Percentiles rank a stretch among this genome's conserved stretches.
phyloP scores from a whole-genome alignment of 2,329 filamentous ascomycete genomes.

The Fusarium pilosicola region DNA sequence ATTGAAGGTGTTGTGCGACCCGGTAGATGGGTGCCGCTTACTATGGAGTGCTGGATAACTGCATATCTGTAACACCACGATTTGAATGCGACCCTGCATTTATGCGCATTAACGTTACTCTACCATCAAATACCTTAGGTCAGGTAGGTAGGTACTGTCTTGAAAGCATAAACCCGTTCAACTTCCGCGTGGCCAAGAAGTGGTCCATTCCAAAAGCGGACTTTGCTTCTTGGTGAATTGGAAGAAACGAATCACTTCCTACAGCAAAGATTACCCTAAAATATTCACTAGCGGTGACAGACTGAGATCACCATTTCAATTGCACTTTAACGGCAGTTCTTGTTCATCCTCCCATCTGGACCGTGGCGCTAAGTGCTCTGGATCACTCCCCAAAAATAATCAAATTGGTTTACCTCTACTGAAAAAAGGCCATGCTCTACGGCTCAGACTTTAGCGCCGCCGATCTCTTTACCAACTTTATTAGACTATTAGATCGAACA shows the following conservation, averaged over 20 bases:
- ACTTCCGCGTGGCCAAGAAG: background rate
- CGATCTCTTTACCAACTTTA: background rate
- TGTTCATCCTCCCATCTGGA: background rate
- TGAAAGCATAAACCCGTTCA: background rate
- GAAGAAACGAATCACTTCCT: background rate
- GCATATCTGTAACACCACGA: constrained; percentile 12
- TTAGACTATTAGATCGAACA: background rate
- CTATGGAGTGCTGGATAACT: constrained; percentile 6
- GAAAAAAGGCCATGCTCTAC: background rate
- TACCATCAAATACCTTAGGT: background rate
- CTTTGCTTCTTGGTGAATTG: background rate
- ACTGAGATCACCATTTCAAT: background rate
- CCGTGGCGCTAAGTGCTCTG: background rate
- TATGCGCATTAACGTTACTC: background rate
- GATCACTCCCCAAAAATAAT: background rate
- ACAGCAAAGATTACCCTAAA: background rate
- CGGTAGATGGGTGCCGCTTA: constrained; percentile 20
- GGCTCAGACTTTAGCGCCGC: constrained; percentile 8
- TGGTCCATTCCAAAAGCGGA: background rate
- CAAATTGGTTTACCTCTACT: background rate
- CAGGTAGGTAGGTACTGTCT: background rate
- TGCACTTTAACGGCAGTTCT: background rate
- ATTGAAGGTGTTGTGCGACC: background rate
- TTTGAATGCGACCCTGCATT: background rate
- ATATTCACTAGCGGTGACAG: background rate